Evolutionary conservation across 768 basidiomycete species (phyloP).

Genomic region (Suillus bovinus): DNA sequence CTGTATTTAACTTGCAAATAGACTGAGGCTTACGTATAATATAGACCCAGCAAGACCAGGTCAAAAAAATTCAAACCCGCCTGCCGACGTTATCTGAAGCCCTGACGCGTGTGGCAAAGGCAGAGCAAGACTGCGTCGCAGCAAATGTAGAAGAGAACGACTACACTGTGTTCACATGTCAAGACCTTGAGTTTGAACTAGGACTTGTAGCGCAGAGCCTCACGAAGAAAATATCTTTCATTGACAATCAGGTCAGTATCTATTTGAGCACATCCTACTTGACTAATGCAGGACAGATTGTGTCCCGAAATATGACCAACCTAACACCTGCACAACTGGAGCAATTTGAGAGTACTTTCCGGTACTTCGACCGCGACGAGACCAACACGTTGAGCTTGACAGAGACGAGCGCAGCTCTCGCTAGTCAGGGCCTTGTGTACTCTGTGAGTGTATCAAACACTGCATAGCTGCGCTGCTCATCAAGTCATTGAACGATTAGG

Average conservation of each 20-base stretch:
- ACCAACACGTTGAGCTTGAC: constrained; percentile 82
- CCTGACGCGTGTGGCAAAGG: constrained; percentile 53
- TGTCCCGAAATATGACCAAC: constrained; percentile 92
- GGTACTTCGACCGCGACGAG: constrained; percentile 94
- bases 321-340: constrained; percentile 94
- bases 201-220: constrained; percentile 80
- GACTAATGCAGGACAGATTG: constrained; percentile 57
- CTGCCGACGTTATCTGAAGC: constrained; percentile 65
- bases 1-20: constrained; percentile 16
- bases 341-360: constrained; percentile 96
- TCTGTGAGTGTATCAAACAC: constrained; percentile 47
- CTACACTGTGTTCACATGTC: constrained; percentile 85
- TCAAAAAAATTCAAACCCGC: constrained; percentile 62
- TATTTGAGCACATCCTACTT: neutral
- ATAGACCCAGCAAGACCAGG: constrained; percentile 74
- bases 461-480: constrained; percentile 1
- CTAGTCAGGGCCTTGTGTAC: constrained; percentile 92
- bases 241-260: constrained; percentile 83
- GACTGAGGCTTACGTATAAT: constrained; percentile 5
- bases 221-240: constrained; percentile 89
- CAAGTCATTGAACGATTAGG: constrained; percentile 39
- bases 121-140: constrained; percentile 74
- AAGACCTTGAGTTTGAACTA: constrained; percentile 89
- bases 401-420: constrained; percentile 93
- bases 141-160: constrained; percentile 98